A percentile compares a stretch with the other conserved stretches of the same genome.
Evolutionary conservation across 2,329 filamentous ascomycete genomes (phyloP).

Genomic region (Paraphaeosphaeria sporulosa): DNA sequence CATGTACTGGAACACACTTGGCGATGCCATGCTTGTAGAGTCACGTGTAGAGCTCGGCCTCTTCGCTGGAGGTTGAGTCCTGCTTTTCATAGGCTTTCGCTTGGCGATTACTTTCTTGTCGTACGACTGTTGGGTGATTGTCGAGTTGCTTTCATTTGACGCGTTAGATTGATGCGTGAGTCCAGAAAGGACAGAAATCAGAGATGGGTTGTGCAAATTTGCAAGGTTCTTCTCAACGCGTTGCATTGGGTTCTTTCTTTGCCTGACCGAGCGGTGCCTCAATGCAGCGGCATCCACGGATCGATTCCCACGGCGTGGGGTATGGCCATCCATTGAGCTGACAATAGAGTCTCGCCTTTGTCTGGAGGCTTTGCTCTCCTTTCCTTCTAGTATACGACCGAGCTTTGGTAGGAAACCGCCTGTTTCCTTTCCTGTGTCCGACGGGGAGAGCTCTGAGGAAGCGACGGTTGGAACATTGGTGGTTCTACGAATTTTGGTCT

Average conservation of each 20-base stretch:
- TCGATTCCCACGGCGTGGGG: constrained; percentile 25
- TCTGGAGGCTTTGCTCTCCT: constrained; percentile 32
- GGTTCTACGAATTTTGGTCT: constrained; percentile 31
- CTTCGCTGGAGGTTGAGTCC: constrained; percentile 23
- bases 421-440: constrained; percentile 28
- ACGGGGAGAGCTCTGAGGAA: constrained; percentile 18
- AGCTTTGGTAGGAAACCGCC: constrained; percentile 50
- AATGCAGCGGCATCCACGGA: constrained; percentile 29
- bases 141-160: constrained; percentile 56
- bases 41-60: constrained; percentile 21
- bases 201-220: constrained; percentile 50
- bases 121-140: constrained; percentile 55
- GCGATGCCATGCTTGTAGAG: constrained; percentile 22
- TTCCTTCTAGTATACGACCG: constrained; percentile 51
- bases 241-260: constrained; percentile 44
- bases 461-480: constrained; percentile 25
- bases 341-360: constrained; percentile 32
- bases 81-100: constrained; percentile 30
- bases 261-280: constrained; percentile 39
- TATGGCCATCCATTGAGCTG: constrained; percentile 25
- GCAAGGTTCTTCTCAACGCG: constrained; percentile 38
- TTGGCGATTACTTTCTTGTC: constrained; percentile 36
- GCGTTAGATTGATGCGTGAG: constrained; percentile 51
- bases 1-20: constrained; percentile 43
- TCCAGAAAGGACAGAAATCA: constrained; percentile 52